Conservation (phyloP, 148 eudicot genomes). For the Camellia sinensis region DNA sequence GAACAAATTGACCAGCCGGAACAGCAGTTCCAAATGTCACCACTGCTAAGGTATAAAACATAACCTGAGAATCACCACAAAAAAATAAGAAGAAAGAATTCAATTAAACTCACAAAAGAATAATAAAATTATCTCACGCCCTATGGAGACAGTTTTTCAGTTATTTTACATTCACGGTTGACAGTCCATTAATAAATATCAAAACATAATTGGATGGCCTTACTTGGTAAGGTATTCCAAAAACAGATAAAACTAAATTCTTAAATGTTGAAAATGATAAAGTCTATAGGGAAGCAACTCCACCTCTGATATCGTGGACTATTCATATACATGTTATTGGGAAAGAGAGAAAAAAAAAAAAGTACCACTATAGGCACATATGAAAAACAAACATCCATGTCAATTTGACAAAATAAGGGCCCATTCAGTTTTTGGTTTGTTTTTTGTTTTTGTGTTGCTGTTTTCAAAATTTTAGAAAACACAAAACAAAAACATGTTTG, state of each 20-base stretch:
- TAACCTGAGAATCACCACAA: conserved; percentile 46
- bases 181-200: neutral
- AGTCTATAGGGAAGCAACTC: neutral
- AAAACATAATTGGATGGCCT: neutral
- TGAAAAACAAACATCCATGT: neutral
- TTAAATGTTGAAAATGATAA: neutral
- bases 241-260: neutral
- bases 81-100: neutral
- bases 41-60: conserved; percentile 91
- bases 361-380: neutral
- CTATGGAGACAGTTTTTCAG: neutral
- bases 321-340: neutral
- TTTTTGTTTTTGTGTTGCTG: neutral
- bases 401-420: neutral
- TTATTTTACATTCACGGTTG: neutral
- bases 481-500: neutral
- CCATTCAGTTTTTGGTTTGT: neutral
- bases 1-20: conserved; percentile 99
- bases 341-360: no score
- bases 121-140: neutral
- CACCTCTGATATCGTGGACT: neutral
- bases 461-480: no score
- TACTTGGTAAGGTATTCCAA: neutral
- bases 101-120: neutral
- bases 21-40: conserved; percentile 98